Percentiles rank a stretch among this genome's conserved stretches.
Evolutionary conservation across 805 yeast species (phyloP).

Genomic region (Candida piceae): DNA sequence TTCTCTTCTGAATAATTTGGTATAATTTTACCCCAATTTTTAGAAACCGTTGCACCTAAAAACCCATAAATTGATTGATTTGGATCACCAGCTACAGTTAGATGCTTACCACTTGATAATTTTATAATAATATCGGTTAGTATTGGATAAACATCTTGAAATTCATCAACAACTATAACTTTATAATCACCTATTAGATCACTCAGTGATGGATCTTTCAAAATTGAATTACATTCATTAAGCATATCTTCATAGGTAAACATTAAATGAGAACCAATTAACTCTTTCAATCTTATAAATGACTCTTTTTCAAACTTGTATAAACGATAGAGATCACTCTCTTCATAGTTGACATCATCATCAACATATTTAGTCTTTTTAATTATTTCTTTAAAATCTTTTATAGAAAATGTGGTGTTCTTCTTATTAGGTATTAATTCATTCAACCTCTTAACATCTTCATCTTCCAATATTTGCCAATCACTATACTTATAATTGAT

Average conservation of each 20-base stretch:
- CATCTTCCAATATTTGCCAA: conserved; percentile 47
- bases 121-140: conserved; percentile 41
- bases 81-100: conserved; percentile 67
- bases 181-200: conserved; percentile 24
- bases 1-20: conserved; percentile 14
- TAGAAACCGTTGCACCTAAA: conserved; percentile 41
- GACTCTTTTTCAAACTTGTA: conserved; percentile 9
- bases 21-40: conserved; percentile 20
- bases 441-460: conserved; percentile 16
- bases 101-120: conserved; percentile 39
- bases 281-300: conserved; percentile 9
- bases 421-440: conserved; percentile 6
- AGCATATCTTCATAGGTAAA: conserved; percentile 24
- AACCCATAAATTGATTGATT: conserved; percentile 68
- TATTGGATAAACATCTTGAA: conserved; percentile 60
- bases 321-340: conserved; percentile 3
- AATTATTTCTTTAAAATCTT: conserved; percentile 13
- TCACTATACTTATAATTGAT: conserved; percentile 33
- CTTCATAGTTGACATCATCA: conserved; percentile 8
- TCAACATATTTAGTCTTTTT: conserved; percentile 9
- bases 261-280: conserved; percentile 15
- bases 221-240: conserved; percentile 15
- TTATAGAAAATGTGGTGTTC: conserved; percentile 3
- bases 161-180: conserved; percentile 61
- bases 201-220: conserved; percentile 13